Evolutionary conservation across 306 rosid genomes (phyloP).

Genomic region (Vachellia collinsii): DNA sequence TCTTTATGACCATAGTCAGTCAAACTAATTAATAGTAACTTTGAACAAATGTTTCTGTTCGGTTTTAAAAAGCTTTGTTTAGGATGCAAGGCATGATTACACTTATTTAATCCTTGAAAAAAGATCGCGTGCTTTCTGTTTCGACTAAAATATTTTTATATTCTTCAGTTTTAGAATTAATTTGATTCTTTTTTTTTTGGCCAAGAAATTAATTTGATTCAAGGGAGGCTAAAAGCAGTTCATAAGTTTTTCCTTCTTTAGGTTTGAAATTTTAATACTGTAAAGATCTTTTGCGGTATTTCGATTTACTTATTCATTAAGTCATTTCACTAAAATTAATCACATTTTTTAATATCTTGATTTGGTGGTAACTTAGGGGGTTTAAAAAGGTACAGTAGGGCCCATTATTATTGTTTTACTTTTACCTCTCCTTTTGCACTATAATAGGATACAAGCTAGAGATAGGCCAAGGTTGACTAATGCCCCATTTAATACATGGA

Average conservation of each 20-base stretch:
- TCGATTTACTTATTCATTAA: background rate
- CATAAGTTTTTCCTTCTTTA: background rate
- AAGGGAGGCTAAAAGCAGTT: background rate
- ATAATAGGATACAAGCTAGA: background rate
- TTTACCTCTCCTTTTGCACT: background rate
- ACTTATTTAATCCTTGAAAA: slow-evolving; percentile 12
- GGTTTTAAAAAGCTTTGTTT: background rate
- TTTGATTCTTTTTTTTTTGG: no score
- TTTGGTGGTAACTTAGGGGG: background rate
- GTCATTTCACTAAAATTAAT: background rate
- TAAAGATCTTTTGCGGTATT: background rate
- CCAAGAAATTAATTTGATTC: background rate
- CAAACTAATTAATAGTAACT: background rate
- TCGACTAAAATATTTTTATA: background rate
- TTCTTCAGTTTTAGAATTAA: background rate
- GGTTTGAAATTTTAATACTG: background rate
- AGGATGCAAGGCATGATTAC: background rate
- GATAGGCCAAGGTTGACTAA: background rate
- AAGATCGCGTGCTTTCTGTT: background rate
- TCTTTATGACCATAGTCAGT: background rate
- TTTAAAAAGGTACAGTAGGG: slow-evolving; percentile 1
- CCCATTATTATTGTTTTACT: background rate
- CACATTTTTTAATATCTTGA: background rate
- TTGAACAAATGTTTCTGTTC: no score
- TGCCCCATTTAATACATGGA: no score